Evolutionary conservation across 179 eudicot genomes (phyloP).

Genomic region (Heliamphora pulchella): DNA sequence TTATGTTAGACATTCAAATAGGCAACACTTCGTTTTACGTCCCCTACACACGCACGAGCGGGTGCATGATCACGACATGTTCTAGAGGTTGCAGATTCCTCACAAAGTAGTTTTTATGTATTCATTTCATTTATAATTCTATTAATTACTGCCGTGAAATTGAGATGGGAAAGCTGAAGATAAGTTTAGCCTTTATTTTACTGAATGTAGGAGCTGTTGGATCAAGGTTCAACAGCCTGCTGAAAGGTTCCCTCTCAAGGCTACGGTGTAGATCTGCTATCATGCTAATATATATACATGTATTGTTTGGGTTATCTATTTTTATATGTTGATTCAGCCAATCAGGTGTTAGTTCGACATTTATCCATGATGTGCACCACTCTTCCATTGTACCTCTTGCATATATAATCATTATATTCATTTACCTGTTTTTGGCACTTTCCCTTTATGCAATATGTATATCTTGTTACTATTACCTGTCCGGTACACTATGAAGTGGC

Average conservation of each 20-base stretch:
- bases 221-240: slow-evolving; percentile 9
- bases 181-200: not conserved
- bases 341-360: not conserved
- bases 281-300: not conserved
- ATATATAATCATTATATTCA: not conserved
- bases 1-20: not conserved
- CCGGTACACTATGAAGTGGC: not conserved
- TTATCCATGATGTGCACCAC: not conserved
- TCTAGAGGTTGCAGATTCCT: slow-evolving; percentile 4
- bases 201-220: not conserved
- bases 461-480: not conserved
- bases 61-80: too few relatives aligned
- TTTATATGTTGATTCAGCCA: not conserved
- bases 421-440: not conserved
- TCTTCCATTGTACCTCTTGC: slow-evolving; percentile 1
- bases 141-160: not conserved
- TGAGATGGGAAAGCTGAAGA: not conserved
- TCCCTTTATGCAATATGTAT: not conserved
- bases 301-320: not conserved
- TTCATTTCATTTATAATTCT: not conserved
- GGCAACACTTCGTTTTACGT: not conserved
- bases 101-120: not conserved
- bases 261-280: not conserved
- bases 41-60: not conserved
- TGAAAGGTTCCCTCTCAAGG: not conserved